Conservation (phyloP, 495 filamentous ascomycete species). For the Trichoderma asperelloides region DNA sequence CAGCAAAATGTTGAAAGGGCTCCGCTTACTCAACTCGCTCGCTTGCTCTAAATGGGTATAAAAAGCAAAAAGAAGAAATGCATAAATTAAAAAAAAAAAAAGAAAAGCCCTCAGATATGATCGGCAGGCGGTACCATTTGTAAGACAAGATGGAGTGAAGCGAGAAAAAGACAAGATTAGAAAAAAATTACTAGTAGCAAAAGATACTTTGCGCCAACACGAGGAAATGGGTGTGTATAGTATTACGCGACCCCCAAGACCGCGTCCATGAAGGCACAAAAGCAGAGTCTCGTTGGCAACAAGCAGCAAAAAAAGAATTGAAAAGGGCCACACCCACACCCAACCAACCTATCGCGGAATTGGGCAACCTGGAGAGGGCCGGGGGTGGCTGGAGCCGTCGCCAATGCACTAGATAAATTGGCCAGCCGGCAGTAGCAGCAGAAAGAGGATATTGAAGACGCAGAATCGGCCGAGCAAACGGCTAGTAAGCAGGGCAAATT, state of each 20-base stretch:
- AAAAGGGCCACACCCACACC: too few relatives aligned
- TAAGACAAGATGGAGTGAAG: neutral
- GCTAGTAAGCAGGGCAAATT: conserved; percentile 1
- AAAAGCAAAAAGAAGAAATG: neutral
- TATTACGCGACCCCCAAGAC: neutral
- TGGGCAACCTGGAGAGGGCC: too few relatives aligned
- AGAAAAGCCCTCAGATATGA: neutral
- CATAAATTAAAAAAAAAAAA: neutral
- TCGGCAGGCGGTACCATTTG: too few relatives aligned
- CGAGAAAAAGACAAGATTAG: neutral
- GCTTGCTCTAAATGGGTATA: neutral
- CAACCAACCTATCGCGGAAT: too few relatives aligned
- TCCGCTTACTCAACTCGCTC: neutral
- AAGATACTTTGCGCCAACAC: conserved; percentile 5
- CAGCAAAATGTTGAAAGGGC: neutral
- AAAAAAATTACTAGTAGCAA: neutral
- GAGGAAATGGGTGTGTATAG: neutral
- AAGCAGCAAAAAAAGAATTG: too few relatives aligned
- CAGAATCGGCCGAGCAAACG: neutral
- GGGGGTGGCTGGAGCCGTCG: too few relatives aligned
- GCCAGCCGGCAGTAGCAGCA: neutral
- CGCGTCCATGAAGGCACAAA: neutral
- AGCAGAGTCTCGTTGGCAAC: too few relatives aligned
- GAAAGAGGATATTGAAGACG: neutral
- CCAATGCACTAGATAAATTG: neutral